Evolutionary conservation across 495 filamentous ascomycete species (phyloP).

Genomic region (Physcia stellaris): DNA sequence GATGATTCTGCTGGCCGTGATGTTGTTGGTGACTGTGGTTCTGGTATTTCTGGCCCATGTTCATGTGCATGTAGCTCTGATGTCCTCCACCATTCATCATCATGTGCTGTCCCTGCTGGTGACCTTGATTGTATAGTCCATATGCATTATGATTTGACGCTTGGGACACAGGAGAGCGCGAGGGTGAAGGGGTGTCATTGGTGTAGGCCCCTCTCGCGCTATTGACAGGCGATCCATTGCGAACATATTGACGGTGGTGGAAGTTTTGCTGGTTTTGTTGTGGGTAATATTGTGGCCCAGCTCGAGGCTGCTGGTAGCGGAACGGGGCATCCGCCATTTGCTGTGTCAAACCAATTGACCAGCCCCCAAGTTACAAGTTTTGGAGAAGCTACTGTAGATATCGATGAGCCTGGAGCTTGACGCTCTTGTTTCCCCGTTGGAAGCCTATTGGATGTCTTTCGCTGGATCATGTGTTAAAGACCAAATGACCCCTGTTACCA

Average conservation of each 20-base stretch:
- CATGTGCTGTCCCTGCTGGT: constrained; percentile 70
- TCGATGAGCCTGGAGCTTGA: no score
- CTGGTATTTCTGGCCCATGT: constrained; percentile 58
- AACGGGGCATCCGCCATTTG: constrained; percentile 80
- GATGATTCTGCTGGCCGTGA: constrained; percentile 62
- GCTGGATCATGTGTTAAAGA: no score
- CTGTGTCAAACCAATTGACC: no score
- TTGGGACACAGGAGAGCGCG: constrained; percentile 56
- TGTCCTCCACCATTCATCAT: constrained; percentile 55
- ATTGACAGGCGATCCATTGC: constrained; percentile 44
- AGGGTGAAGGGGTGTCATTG: constrained; percentile 53
- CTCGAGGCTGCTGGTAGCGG: constrained; percentile 54
- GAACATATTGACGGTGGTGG: constrained; percentile 35
- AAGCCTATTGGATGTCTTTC: no score
- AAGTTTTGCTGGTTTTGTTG: constrained; percentile 37
- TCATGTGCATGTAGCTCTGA: constrained; percentile 53
- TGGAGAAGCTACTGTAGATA: no score
- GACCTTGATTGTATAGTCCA: constrained; percentile 71
- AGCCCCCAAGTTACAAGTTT: no score
- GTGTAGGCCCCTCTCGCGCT: constrained; percentile 22
- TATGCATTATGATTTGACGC: constrained; percentile 50
- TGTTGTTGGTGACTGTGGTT: constrained; percentile 59
- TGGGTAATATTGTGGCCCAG: constrained; percentile 49
- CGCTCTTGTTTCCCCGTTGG: no score
- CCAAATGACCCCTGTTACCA: no score